Conservation (phyloP, 352 stramenopile species). For the Aphanomyces euteiches region DNA sequence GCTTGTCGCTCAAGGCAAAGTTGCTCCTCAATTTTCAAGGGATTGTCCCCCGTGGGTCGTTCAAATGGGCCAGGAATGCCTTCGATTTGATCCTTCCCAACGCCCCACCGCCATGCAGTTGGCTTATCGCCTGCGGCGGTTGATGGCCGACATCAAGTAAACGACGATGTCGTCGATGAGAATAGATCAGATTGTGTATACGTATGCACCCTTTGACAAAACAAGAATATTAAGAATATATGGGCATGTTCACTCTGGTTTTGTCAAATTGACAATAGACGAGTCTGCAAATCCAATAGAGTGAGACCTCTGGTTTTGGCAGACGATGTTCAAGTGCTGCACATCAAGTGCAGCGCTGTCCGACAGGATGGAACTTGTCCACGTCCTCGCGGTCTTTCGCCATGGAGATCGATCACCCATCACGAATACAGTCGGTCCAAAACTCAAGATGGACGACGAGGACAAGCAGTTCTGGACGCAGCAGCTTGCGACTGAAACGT, state of each 20-base stretch:
- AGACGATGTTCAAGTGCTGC: no score
- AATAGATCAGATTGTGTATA: neutral
- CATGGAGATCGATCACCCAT: conserved; percentile 30
- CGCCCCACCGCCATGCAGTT: conserved; percentile 29
- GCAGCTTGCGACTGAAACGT: conserved; percentile 42
- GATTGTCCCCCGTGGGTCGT: neutral
- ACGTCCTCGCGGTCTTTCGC: conserved; percentile 18
- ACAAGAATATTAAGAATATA: no score
- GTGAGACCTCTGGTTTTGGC: no score
- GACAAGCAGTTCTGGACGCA: conserved; percentile 66
- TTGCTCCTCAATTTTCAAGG: conserved; percentile 18
- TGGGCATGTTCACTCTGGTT: neutral
- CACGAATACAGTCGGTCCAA: conserved; percentile 35
- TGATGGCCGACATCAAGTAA: conserved; percentile 11
- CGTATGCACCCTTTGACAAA: neutral
- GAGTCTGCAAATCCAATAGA: no score
- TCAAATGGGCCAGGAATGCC: conserved; percentile 18
- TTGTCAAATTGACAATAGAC: neutral
- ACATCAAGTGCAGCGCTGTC: no score
- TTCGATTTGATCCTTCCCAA: conserved; percentile 21
- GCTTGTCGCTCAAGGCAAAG: conserved; percentile 21
- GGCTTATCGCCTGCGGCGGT: conserved; percentile 20
- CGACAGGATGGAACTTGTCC: conserved; percentile 12
- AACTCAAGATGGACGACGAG: conserved; percentile 41
- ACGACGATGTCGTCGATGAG: neutral